A percentile compares a stretch with the other conserved stretches of the same genome.
These are phyloP conservation scores for Ganoderma resinaceum DNA, from an alignment of 1,284 basidiomycete species.

Conservation along the genomic window DNA sequence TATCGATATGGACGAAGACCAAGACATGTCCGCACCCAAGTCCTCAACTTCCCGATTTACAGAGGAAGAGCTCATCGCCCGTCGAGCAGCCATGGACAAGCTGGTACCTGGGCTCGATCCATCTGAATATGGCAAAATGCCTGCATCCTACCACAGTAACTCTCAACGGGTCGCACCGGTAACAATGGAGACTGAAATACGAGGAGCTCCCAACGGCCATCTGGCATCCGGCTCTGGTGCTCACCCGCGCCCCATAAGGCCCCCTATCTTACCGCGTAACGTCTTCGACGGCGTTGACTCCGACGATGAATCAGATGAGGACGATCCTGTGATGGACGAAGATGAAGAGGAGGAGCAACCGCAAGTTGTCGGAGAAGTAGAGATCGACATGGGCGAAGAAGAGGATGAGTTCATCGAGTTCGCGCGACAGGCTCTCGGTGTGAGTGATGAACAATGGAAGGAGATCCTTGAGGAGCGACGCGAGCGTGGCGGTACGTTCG, in stretches of 20 bases:
- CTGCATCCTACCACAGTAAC: conserved; percentile 67
- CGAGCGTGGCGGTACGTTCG: conserved; percentile 73
- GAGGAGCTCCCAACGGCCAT: conserved; percentile 35
- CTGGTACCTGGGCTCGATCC: conserved; percentile 75
- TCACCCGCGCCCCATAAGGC: conserved; percentile 56
- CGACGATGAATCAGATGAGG: conserved; percentile 81
- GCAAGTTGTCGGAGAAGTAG: conserved; percentile 81
- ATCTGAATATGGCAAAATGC: conserved; percentile 84
- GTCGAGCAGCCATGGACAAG: conserved; percentile 70
- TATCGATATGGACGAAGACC: conserved; percentile 11
- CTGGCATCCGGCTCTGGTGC: conserved; percentile 22
- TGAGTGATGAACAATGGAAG: conserved; percentile 84
- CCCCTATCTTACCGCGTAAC: conserved; percentile 81
- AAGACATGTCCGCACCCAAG: conserved; percentile 9
- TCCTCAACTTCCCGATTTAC: conserved; percentile 2
- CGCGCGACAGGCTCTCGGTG: conserved; percentile 87
- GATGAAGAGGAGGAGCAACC: conserved; percentile 79
- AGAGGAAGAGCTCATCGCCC: conserved; percentile 45
- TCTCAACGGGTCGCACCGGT: conserved; percentile 71
- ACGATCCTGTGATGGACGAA: conserved; percentile 60
- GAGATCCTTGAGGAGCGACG: conserved; percentile 81
- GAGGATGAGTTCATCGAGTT: conserved; percentile 94
- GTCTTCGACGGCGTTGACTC: conserved; percentile 86
- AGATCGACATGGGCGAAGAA: conserved; percentile 89
- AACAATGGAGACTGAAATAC: conserved; percentile 53